Conservation (phyloP, 768 basidiomycete species). For the Boletus insuetus region DNA sequence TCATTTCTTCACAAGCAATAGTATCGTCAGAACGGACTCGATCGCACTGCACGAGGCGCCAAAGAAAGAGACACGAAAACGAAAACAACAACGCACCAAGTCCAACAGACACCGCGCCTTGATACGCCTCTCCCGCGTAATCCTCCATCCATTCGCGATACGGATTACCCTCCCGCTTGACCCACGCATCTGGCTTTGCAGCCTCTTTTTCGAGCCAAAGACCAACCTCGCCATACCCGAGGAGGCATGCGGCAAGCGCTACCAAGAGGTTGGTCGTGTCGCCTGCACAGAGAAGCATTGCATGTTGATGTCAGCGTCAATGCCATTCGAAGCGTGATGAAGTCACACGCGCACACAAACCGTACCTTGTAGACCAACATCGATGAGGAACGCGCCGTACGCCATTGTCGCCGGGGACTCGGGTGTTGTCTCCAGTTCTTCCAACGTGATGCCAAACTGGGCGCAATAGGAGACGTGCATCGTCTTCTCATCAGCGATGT, state of each 20-base stretch:
- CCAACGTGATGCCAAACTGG: constrained; percentile 60
- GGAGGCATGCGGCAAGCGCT: constrained; percentile 78
- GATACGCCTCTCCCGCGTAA: constrained; percentile 71
- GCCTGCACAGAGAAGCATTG: constrained; percentile 37
- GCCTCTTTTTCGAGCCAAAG: constrained; percentile 71
- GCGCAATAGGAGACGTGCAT: constrained; percentile 75
- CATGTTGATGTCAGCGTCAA: no score
- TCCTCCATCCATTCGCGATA: constrained; percentile 79
- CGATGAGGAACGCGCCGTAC: constrained; percentile 84
- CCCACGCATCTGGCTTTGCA: constrained; percentile 43
- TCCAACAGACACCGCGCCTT: constrained; percentile 67
- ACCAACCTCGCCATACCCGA: constrained; percentile 93
- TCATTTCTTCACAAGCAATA: constrained; percentile 46
- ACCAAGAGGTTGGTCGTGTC: constrained; percentile 73
- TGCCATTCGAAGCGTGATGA: background rate
- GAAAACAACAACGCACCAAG: constrained; percentile 51
- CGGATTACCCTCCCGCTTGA: constrained; percentile 62
- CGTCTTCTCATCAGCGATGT: constrained; percentile 63
- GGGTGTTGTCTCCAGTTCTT: constrained; percentile 57
- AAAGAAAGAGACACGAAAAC: background rate
- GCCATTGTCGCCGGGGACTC: constrained; percentile 76
- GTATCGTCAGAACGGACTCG: background rate
- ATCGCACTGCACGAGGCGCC: no score
- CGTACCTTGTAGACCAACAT: constrained; percentile 57
- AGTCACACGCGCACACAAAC: background rate